Conservation (phyloP, 225 moss, liverwort and hornwort species). For the Polytrichum commune region DNA sequence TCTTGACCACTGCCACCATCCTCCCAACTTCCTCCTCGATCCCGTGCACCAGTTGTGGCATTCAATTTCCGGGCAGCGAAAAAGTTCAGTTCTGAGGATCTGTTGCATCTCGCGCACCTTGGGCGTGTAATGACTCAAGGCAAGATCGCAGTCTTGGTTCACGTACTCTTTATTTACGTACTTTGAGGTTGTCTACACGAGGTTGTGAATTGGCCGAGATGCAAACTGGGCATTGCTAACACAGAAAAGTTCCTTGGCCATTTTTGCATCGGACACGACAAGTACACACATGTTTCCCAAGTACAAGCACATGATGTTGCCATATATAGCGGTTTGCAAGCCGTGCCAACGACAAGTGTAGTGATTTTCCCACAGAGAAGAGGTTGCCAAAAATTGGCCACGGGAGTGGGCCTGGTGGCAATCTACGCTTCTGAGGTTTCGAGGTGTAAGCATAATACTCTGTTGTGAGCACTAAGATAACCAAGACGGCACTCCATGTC, state of each 20-base stretch:
- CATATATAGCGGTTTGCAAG: conserved; percentile 27
- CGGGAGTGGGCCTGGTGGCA: conserved; percentile 40
- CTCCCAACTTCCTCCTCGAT: conserved; percentile 18
- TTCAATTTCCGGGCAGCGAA: conserved; percentile 24
- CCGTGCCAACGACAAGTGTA: conserved; percentile 15
- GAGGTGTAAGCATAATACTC: neutral
- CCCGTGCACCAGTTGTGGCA: neutral
- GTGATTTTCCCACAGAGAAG: conserved; percentile 17
- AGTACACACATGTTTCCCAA: conserved; percentile 33
- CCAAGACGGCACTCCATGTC: no score
- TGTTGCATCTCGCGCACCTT: conserved; percentile 19
- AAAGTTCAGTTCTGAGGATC: conserved; percentile 21
- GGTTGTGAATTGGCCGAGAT: conserved; percentile 11
- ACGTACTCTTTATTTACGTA: conserved; percentile 17
- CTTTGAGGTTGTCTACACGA: conserved; percentile 13
- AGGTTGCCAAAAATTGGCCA: conserved; percentile 42
- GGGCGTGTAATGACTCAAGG: neutral
- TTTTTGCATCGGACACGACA: conserved; percentile 24
- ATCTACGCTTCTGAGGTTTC: neutral
- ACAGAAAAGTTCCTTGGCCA: conserved; percentile 34
- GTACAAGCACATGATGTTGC: conserved; percentile 34
- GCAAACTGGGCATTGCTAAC: conserved; percentile 15
- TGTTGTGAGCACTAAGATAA: neutral
- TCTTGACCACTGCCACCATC: conserved; percentile 5
- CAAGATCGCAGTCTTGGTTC: conserved; percentile 1